Evolutionary conservation across 371 early-diverging fungal species (phyloP).

Genomic region (Fennellomyces sp.): DNA sequence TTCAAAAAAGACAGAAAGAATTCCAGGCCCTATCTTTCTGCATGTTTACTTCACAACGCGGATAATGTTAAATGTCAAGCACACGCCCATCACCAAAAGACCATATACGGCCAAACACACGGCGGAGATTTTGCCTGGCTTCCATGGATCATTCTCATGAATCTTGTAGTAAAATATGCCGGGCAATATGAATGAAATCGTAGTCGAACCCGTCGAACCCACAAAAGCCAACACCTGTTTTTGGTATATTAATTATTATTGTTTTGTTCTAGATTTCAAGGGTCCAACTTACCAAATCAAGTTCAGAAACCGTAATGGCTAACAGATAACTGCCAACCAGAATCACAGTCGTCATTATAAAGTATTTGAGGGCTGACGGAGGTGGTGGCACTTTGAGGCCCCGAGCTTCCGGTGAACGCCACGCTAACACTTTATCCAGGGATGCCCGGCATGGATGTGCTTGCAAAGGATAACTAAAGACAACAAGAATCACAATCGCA

Average conservation of each 20-base stretch:
- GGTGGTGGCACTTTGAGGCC: conserved; percentile 31
- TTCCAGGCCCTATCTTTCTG: background rate
- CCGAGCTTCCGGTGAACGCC: conserved; percentile 26
- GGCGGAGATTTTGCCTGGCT: conserved; percentile 50
- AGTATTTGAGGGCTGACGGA: conserved; percentile 56
- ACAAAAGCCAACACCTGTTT: conserved; percentile 90
- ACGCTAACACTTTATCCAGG: conserved; percentile 80
- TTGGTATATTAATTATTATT: no score
- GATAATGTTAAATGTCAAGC: conserved; percentile 61
- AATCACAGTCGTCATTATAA: conserved; percentile 71
- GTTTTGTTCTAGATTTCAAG: background rate
- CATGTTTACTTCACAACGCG: background rate
- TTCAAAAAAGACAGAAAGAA: background rate
- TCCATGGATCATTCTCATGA: conserved; percentile 65
- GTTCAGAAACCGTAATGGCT: conserved; percentile 75
- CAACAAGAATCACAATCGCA: conserved; percentile 89
- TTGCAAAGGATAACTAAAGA: conserved; percentile 98
- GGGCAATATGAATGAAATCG: conserved; percentile 98
- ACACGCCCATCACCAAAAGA: conserved; percentile 61
- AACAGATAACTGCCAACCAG: conserved; percentile 71
- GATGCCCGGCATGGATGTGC: conserved; percentile 95
- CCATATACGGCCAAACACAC: conserved; percentile 62
- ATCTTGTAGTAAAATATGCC: conserved; percentile 93
- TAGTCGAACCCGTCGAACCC: conserved; percentile 98
- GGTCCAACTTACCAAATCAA: conserved; percentile 74